Percentiles rank a stretch among this genome's conserved stretches.
Evolutionary conservation across 441 rosid species (phyloP).

Genomic region (Gossypium trilobum): DNA sequence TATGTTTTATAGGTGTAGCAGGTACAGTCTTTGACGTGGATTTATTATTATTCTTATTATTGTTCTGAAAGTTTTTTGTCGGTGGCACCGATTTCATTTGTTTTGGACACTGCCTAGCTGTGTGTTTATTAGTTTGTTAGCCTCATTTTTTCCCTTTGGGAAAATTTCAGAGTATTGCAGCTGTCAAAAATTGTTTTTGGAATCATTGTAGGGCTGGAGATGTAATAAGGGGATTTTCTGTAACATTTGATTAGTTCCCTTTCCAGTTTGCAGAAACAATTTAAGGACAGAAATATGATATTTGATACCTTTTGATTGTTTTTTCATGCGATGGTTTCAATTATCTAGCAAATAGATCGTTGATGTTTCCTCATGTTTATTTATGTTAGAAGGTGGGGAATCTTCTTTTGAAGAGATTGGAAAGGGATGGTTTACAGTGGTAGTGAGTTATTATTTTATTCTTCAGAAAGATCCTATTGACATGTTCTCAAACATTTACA

Average conservation of each 20-base stretch:
- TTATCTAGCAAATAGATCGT: background rate
- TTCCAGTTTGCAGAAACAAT: background rate
- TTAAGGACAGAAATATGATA: background rate
- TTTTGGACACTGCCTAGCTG: background rate
- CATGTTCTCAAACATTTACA: background rate
- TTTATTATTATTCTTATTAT: background rate
- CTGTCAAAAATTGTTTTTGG: background rate
- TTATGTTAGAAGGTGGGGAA: conserved; percentile 1
- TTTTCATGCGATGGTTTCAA: background rate
- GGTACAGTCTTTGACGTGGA: conserved; percentile 33
- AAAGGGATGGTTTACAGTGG: background rate
- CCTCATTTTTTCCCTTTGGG: background rate
- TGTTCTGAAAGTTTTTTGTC: background rate
- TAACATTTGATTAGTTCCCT: conserved; percentile 4
- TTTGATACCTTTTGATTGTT: background rate
- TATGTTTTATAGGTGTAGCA: conserved; percentile 82
- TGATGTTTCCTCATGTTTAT: background rate
- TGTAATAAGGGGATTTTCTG: background rate
- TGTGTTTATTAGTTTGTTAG: background rate
- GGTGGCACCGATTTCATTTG: background rate
- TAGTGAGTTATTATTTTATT: background rate
- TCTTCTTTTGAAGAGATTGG: background rate
- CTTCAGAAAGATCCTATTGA: background rate
- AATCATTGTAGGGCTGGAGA: background rate
- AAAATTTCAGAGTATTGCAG: background rate